A percentile compares a stretch with the other conserved stretches of the same genome.
These are phyloP conservation scores for Ustilago xerochloae DNA, from an alignment of 1,284 basidiomycete species.

Conservation along the genomic window DNA sequence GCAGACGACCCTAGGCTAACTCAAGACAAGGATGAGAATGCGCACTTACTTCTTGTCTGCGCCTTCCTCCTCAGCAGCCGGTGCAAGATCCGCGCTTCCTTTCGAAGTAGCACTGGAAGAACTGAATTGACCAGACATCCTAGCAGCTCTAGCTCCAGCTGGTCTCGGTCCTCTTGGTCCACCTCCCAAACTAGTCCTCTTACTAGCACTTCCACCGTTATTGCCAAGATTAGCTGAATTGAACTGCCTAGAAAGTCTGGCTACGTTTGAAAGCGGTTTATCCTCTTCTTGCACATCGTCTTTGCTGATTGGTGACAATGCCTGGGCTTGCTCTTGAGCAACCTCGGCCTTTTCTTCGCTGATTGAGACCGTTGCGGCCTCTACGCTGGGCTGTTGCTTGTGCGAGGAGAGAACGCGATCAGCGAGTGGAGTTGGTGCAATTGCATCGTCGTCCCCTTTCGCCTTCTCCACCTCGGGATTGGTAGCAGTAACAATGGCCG, in stretches of 20 bases:
- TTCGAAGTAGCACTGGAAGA: background rate
- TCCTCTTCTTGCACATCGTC: conserved; percentile 42
- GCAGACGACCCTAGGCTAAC: too few relatives aligned
- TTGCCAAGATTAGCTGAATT: conserved; percentile 5
- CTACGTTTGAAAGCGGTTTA: conserved; percentile 54
- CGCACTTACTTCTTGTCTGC: background rate
- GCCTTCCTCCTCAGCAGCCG: background rate
- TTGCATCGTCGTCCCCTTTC: conserved; percentile 15
- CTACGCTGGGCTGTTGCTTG: background rate
- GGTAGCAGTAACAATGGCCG: conserved; percentile 32
- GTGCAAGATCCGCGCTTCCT: background rate
- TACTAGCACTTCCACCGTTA: background rate
- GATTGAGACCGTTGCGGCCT: conserved; percentile 30
- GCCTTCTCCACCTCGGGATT: conserved; percentile 67
- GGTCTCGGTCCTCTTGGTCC: conserved; percentile 28
- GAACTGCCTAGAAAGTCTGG: conserved; percentile 56
- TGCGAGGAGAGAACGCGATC: conserved; percentile 63
- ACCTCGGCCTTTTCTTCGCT: conserved; percentile 29
- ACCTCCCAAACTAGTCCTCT: conserved; percentile 4
- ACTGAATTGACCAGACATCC: conserved; percentile 21
- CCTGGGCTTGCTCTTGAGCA: background rate
- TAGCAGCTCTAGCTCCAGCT: conserved; percentile 23
- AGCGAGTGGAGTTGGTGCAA: conserved; percentile 66
- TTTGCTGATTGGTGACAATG: background rate
- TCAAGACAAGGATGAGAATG: too few relatives aligned